Conservation (phyloP, 305 asterid genomes). For the Plantago rigida region DNA sequence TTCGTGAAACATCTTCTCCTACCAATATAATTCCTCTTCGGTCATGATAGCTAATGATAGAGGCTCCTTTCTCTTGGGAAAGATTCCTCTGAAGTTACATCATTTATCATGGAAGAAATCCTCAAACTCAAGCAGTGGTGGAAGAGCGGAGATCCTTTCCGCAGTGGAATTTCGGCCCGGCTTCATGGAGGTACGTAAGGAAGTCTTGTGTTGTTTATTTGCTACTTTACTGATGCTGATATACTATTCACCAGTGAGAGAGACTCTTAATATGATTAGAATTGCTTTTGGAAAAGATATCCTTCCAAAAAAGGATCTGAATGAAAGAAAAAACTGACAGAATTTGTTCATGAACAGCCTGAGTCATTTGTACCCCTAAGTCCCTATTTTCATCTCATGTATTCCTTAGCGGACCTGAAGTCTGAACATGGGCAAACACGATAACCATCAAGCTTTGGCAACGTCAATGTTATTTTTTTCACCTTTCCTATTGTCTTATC, state of each 20-base stretch:
- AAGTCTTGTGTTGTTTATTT: conserved; percentile 20
- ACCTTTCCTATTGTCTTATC: too few relatives aligned
- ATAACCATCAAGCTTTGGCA: too few relatives aligned
- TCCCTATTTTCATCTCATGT: too few relatives aligned
- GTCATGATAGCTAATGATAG: conserved; percentile 51
- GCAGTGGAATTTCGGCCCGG: conserved; percentile 75
- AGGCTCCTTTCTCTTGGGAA: conserved; percentile 76
- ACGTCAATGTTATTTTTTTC: too few relatives aligned
- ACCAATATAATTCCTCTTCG: conserved; percentile 27
- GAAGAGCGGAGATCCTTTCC: conserved; percentile 24
- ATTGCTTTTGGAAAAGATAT: too few relatives aligned
- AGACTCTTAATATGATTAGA: conserved; percentile 12
- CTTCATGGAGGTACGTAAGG: conserved; percentile 56
- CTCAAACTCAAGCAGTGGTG: conserved; percentile 26
- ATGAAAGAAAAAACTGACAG: too few relatives aligned
- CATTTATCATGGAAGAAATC: conserved; percentile 83
- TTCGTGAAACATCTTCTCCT: not conserved
- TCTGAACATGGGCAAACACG: too few relatives aligned
- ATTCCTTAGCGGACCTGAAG: too few relatives aligned
- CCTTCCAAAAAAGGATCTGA: too few relatives aligned
- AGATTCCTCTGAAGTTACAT: conserved; percentile 74
- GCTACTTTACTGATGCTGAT: not conserved
- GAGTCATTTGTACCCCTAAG: too few relatives aligned
- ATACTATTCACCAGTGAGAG: conserved; percentile 8
- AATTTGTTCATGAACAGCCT: too few relatives aligned